These are phyloP conservation scores for Rostrohypoxylon terebratum DNA, from an alignment of 495 filamentous ascomycete species.

Conservation along the genomic window DNA sequence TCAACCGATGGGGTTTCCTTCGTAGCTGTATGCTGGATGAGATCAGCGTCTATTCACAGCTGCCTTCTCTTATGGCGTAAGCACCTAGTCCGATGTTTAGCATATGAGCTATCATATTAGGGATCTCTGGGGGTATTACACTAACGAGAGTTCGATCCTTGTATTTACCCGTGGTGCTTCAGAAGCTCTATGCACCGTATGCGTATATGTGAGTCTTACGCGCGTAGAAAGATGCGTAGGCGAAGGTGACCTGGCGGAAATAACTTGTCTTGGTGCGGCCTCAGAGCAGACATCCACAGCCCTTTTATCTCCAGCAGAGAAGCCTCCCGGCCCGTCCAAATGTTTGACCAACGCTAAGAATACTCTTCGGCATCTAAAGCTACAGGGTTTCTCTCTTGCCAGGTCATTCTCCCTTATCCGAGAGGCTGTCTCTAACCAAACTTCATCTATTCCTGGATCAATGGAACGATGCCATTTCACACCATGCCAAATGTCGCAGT, in stretches of 20 bases:
- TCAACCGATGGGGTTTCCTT: neutral
- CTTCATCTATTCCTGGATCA: conserved; percentile 28
- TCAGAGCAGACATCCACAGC: conserved; percentile 21
- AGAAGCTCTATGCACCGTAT: conserved; percentile 1
- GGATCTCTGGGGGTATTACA: conserved; percentile 26
- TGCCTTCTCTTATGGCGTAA: conserved; percentile 8
- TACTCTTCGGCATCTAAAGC: conserved; percentile 6
- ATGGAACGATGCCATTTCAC: conserved; percentile 32
- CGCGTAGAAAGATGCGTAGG: conserved; percentile 8
- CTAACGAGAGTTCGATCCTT: conserved; percentile 27
- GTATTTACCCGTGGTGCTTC: conserved; percentile 11
- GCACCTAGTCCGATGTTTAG: conserved; percentile 19
- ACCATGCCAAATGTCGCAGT: conserved; percentile 28
- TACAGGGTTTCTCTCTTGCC: conserved; percentile 18
- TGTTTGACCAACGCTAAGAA: conserved; percentile 26
- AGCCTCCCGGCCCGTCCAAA: neutral
- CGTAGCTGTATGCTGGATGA: neutral
- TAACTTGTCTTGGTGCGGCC: conserved; percentile 13
- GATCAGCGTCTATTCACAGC: conserved; percentile 1
- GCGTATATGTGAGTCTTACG: conserved; percentile 28
- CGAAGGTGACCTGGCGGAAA: conserved; percentile 18
- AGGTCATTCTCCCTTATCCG: conserved; percentile 36
- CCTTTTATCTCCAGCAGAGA: conserved; percentile 36
- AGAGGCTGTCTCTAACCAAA: conserved; percentile 39
- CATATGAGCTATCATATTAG: conserved; percentile 42